A percentile compares a stretch with the other conserved stretches of the same genome.
phyloP scores from a whole-genome alignment of 176 grass and related monocot species.

The Carex myosuroides region DNA sequence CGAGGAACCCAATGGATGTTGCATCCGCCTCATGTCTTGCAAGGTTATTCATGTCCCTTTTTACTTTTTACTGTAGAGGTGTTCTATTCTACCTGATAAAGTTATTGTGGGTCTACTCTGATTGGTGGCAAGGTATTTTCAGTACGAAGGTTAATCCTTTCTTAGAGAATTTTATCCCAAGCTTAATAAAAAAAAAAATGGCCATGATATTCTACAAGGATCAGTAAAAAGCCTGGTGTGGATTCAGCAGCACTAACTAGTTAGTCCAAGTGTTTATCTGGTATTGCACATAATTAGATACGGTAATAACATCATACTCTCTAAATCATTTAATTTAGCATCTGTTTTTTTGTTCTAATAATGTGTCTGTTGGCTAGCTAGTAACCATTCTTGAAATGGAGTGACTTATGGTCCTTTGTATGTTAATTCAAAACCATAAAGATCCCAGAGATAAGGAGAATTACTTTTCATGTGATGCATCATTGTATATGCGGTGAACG shows the following conservation, averaged over 20 bases:
- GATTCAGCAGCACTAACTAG: neutral
- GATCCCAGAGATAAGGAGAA: neutral
- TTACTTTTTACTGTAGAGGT: neutral
- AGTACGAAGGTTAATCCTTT: neutral
- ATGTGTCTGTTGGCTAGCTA: neutral
- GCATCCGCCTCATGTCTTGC: slow-evolving; percentile 81
- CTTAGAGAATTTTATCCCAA: neutral
- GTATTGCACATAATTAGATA: neutral
- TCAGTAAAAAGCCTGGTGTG: neutral
- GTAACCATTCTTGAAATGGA: neutral
- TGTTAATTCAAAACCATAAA: neutral
- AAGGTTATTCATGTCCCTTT: slow-evolving; percentile 28
- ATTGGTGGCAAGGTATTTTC: neutral
- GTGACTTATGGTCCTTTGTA: neutral
- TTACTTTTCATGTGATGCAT: neutral
- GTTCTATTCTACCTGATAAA: neutral
- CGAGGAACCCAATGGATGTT: slow-evolving; percentile 72
- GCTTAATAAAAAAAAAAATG: neutral
- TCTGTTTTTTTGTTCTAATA: neutral
- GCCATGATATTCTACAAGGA: neutral
- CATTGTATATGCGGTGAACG: neutral
- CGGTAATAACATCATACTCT: neutral
- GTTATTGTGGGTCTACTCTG: neutral
- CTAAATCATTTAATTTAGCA: neutral
- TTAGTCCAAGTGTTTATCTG: neutral